Conservation (phyloP, 2,329 filamentous ascomycete genomes). For the Colletotrichum godetiae region DNA sequence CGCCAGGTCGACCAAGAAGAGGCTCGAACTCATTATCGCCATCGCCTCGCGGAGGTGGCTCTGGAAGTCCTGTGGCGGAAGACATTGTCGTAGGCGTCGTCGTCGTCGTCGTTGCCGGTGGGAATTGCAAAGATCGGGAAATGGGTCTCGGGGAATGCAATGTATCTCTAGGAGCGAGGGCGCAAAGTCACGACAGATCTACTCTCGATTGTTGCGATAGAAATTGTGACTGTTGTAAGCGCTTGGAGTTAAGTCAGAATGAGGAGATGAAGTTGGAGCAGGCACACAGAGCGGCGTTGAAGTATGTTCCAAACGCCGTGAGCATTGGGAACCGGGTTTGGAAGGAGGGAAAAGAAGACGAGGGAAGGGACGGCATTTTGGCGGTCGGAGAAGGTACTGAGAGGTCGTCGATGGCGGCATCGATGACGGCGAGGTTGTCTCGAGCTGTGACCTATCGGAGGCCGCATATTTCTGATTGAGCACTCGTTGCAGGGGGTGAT, state of each 20-base stretch:
- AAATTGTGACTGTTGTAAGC: background rate
- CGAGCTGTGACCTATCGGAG: constrained; percentile 32
- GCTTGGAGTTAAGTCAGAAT: background rate
- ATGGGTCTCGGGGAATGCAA: background rate
- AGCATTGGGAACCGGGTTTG: background rate
- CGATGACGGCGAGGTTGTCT: constrained; percentile 32
- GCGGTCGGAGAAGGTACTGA: background rate
- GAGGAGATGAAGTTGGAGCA: background rate
- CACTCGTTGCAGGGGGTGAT: background rate
- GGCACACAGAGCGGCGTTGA: background rate
- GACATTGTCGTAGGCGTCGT: constrained; percentile 63
- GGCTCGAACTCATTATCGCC: constrained; percentile 54
- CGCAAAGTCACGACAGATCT: background rate
- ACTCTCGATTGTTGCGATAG: background rate
- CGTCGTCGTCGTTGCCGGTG: background rate
- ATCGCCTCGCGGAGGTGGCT: constrained; percentile 48
- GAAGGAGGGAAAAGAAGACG: background rate
- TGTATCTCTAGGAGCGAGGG: background rate
- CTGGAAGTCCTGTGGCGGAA: constrained; percentile 75
- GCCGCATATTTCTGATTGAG: constrained; percentile 28
- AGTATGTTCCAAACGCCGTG: background rate
- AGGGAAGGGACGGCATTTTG: constrained; percentile 5
- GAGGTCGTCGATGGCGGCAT: constrained; percentile 31
- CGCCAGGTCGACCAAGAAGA: constrained; percentile 69
- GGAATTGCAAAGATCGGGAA: background rate